Evolutionary conservation across 2,329 filamentous ascomycete species (phyloP).

Genomic region (Fusarium continuum): DNA sequence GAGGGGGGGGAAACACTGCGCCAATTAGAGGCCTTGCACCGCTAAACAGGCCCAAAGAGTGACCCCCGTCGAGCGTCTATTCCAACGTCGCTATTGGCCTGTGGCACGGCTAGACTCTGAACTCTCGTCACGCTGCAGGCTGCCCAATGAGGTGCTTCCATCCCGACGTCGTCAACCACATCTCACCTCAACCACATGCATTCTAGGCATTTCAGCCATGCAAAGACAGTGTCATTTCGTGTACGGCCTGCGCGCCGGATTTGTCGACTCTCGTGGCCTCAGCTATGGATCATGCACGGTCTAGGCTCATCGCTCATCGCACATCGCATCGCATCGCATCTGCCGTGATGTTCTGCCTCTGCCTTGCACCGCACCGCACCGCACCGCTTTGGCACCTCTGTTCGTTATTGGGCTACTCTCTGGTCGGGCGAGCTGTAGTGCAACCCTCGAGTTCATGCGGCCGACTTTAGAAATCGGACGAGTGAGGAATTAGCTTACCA

Average conservation of each 20-base stretch:
- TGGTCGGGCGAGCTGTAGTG: conserved; percentile 24
- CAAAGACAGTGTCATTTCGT: conserved; percentile 15
- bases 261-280: conserved; percentile 11
- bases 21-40: conserved; percentile 19
- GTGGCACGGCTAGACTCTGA: conserved; percentile 35
- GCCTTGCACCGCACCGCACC: conserved; percentile 15
- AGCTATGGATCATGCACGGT: conserved; percentile 36
- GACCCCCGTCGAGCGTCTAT: conserved; percentile 39
- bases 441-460: conserved; percentile 35
- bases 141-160: conserved; percentile 30
- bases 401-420: conserved; percentile 18
- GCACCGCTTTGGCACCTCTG: conserved; percentile 12
- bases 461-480: conserved; percentile 12
- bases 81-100: conserved; percentile 33
- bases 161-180: conserved; percentile 14
- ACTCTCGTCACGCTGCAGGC: conserved; percentile 39
- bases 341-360: conserved; percentile 30
- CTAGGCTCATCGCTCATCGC: conserved; percentile 26
- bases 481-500: conserved; percentile 16
- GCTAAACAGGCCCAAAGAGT: conserved; percentile 24
- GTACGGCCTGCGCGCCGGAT: conserved; percentile 7
- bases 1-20: conserved; percentile 19
- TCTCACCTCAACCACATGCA: conserved; percentile 15
- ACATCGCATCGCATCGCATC: conserved; percentile 23
- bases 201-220: conserved; percentile 37